These are phyloP conservation scores for Margaritispora aquatica DNA, from an alignment of 495 filamentous ascomycete genomes.

Conservation along the genomic window DNA sequence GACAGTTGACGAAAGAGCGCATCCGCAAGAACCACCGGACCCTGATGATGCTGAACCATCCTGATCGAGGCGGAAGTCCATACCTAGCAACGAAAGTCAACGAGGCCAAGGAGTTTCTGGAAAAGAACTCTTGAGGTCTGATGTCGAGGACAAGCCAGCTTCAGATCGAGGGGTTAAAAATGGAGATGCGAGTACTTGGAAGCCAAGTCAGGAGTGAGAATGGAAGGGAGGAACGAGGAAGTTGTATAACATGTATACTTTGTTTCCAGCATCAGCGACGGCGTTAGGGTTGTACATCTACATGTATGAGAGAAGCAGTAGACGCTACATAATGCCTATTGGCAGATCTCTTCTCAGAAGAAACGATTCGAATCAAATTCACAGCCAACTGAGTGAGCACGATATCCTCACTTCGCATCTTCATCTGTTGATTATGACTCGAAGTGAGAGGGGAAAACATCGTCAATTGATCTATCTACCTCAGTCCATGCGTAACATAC, in stretches of 20 bases:
- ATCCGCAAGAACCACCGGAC: conserved; percentile 93
- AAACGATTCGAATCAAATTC: neutral
- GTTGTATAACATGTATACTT: conserved; percentile 6
- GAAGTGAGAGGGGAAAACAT: neutral
- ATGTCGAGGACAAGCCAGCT: too few relatives aligned
- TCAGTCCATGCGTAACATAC: neutral
- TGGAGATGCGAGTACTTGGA: neutral
- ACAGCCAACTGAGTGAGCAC: too few relatives aligned
- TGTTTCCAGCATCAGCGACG: conserved; percentile 9
- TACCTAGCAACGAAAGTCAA: conserved; percentile 97
- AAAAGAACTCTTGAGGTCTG: conserved; percentile 50
- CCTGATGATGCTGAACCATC: conserved; percentile 97
- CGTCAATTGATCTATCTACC: neutral
- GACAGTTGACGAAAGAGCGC: conserved; percentile 79
- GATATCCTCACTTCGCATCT: too few relatives aligned
- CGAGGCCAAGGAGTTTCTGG: conserved; percentile 93
- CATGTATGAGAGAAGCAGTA: neutral
- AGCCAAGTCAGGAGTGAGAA: neutral
- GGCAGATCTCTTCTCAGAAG: conserved; percentile 17
- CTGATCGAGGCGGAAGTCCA: conserved; percentile 92
- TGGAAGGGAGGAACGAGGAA: neutral
- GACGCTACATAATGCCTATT: neutral
- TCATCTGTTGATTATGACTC: too few relatives aligned
- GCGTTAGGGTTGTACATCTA: conserved; percentile 4
- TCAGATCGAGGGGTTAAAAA: too few relatives aligned